Conservation (phyloP, 805 yeast genomes). For the Candida quercuum region DNA sequence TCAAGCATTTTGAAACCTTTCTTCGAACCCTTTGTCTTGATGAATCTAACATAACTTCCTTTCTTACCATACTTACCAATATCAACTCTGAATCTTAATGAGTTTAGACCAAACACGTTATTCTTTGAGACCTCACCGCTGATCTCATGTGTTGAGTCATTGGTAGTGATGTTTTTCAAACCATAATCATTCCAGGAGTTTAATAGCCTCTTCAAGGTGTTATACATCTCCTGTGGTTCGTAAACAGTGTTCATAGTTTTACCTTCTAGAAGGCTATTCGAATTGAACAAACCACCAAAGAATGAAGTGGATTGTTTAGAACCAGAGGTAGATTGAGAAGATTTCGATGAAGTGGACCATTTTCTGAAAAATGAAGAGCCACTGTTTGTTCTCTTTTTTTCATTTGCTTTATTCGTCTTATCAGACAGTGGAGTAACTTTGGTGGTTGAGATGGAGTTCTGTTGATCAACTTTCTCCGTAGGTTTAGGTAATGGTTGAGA, state of each 20-base stretch:
- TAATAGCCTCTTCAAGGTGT: conserved; percentile 57
- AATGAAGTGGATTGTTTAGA: conserved; percentile 18
- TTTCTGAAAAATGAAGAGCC: conserved; percentile 24
- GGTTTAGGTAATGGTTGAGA: conserved; percentile 12
- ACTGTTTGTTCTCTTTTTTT: conserved; percentile 17
- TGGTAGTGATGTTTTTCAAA: conserved; percentile 46
- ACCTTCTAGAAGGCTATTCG: conserved; percentile 8
- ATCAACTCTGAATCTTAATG: conserved; percentile 57
- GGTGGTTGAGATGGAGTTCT: conserved; percentile 13
- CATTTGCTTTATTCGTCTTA: conserved; percentile 10
- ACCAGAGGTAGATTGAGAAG: conserved; percentile 5
- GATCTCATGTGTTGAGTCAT: conserved; percentile 37
- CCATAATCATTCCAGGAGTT: conserved; percentile 71
- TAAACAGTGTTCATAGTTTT: conserved; percentile 27
- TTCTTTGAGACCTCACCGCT: conserved; percentile 59
- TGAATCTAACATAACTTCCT: conserved; percentile 51
- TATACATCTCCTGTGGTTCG: conserved; percentile 48
- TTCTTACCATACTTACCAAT: conserved; percentile 39
- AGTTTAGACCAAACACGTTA: conserved; percentile 56
- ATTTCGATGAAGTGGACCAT: conserved; percentile 21
- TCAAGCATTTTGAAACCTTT: conserved; percentile 56
- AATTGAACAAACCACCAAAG: conserved; percentile 26
- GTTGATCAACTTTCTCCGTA: conserved; percentile 8
- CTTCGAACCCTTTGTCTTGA: conserved; percentile 59
- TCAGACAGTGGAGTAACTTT: conserved; percentile 15